Base-by-base conservation (phyloP, 2,329 filamentous ascomycete genomes). In the Aureobasidium sp. region DNA sequence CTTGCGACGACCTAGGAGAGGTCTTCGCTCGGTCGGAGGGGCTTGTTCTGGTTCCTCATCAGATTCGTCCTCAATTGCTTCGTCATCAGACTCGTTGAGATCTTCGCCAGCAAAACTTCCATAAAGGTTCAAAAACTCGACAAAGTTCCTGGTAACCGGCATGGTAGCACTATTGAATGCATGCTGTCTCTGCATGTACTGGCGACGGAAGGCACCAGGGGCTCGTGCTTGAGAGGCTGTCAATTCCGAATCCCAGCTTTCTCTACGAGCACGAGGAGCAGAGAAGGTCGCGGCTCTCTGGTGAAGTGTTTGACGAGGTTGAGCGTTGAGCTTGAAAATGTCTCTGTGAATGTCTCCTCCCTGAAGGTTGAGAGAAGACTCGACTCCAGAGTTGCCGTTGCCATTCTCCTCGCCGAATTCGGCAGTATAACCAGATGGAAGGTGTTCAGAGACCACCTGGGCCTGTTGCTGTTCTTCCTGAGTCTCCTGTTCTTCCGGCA, bases 331-430 rank as follows among this genome's bases (percentile, higher is more conserved):
- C 64, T 81, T 85, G 76, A 86, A 90, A 29, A 90, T 78, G 61
- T 88, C 84, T 29, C 86, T 82, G 64, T 90, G 86, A 19, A 90
- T 84, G 62, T 90, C 86, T 35, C 86, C 86, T 48, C 86, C 86
- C 63, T 86, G 85, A 3, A 90, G 74, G 55, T 75, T 80, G 50
- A 90, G 71, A 0, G 86, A 90, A 1, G 85, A 88, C 56, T 84
- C 79, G 39, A 69, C 66, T 42, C 22, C 49, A 39, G 45, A 47
- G 19, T 10, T 45, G 17, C 41, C 38, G 16, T 44, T 44, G 32
- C 38, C 32, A 27, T 39, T 38, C 5, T 30, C 35, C 17, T 51
- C 44, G 7, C 30, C 25, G 35, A 54, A 55, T 25, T 54, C 53
- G 11, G 48, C 54, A 27, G 56, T 53, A n/a, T 53, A 57, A 11